phyloP scores from a whole-genome alignment of 2,329 filamentous ascomycete genomes.

The Periconia sp. region DNA sequence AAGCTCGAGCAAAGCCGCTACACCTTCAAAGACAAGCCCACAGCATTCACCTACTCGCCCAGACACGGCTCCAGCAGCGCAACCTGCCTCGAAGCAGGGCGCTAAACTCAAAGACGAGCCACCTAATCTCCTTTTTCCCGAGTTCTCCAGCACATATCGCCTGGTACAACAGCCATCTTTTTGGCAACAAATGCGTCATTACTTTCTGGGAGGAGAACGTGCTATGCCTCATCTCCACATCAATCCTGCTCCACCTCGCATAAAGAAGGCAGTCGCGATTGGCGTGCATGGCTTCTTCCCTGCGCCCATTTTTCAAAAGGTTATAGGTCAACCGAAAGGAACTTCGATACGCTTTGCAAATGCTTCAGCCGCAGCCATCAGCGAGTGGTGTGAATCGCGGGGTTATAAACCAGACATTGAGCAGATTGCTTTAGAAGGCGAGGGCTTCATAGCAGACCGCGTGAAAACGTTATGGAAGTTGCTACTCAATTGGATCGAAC shows the following conservation, averaged over 20 bases:
- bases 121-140: slow-evolving; percentile 72
- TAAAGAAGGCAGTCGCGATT: slow-evolving; percentile 88
- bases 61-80: slow-evolving; percentile 33
- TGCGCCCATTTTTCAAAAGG: slow-evolving; percentile 81
- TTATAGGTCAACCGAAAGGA: slow-evolving; percentile 93
- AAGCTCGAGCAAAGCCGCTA: slow-evolving; percentile 45
- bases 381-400: slow-evolving; percentile 74
- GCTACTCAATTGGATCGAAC: slow-evolving; percentile 91
- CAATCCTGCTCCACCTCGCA: slow-evolving; percentile 69
- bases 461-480: slow-evolving; percentile 95
- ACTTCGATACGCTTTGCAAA: slow-evolving; percentile 94
- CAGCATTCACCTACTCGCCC: slow-evolving; percentile 31
- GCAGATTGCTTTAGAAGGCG: slow-evolving; percentile 92
- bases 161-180: slow-evolving; percentile 52
- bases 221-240: slow-evolving; percentile 73
- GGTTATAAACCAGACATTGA: slow-evolving; percentile 83
- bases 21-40: slow-evolving; percentile 35
- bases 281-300: slow-evolving; percentile 96
- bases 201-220: slow-evolving; percentile 56
- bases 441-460: slow-evolving; percentile 87
- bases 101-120: slow-evolving; percentile 42
- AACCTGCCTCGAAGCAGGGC: slow-evolving; percentile 30
- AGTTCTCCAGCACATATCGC: slow-evolving; percentile 71
- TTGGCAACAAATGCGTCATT: slow-evolving; percentile 50
- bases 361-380: slow-evolving; percentile 82